A percentile compares a stretch with the other conserved stretches of the same genome.
These are phyloP conservation scores for Chrysosporium queenslandicum DNA, from an alignment of 2,329 filamentous ascomycete genomes.

Conservation along the genomic window DNA sequence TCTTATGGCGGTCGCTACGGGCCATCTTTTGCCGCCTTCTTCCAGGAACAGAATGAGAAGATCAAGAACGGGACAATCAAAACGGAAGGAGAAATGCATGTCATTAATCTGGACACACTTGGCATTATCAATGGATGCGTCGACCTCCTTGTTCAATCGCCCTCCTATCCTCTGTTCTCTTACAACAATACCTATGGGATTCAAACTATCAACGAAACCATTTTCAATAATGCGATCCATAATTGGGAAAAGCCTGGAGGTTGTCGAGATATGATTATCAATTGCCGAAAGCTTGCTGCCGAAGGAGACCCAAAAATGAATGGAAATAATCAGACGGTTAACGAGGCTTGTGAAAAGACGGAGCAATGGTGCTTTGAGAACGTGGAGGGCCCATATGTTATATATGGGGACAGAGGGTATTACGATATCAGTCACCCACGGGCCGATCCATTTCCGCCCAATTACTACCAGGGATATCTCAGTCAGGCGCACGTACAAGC, in stretches of 20 bases:
- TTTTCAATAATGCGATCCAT: slow-evolving; percentile 7
- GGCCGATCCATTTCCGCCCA: slow-evolving; percentile 45
- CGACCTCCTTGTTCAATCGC: slow-evolving; percentile 50
- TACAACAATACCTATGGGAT: slow-evolving; percentile 50
- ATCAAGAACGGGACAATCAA: slow-evolving; percentile 28
- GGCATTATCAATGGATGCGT: slow-evolving; percentile 48
- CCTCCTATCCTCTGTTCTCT: slow-evolving; percentile 34
- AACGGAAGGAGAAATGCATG: slow-evolving; percentile 15
- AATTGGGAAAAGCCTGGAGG: slow-evolving; percentile 38
- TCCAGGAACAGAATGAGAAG: slow-evolving; percentile 36
- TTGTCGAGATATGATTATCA: slow-evolving; percentile 45
- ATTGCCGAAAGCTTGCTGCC: slow-evolving; percentile 42
- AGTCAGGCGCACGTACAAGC: slow-evolving; percentile 48
- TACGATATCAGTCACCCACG: slow-evolving; percentile 48
- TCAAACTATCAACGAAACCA: slow-evolving; percentile 37
- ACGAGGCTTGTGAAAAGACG: slow-evolving; percentile 38
- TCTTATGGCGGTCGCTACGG: slow-evolving; percentile 40
- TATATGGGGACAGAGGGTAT: slow-evolving; percentile 40
- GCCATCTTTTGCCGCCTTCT: slow-evolving; percentile 32
- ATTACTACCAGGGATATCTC: slow-evolving; percentile 47
- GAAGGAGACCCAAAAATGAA: slow-evolving; percentile 43
- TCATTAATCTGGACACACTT: slow-evolving; percentile 14
- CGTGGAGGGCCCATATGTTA: slow-evolving; percentile 39
- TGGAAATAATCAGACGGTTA: slow-evolving; percentile 39
- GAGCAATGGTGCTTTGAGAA: slow-evolving; percentile 34